Evolutionary conservation across 2,329 filamentous ascomycete species (phyloP).

Genomic region (Lojkania enalia): DNA sequence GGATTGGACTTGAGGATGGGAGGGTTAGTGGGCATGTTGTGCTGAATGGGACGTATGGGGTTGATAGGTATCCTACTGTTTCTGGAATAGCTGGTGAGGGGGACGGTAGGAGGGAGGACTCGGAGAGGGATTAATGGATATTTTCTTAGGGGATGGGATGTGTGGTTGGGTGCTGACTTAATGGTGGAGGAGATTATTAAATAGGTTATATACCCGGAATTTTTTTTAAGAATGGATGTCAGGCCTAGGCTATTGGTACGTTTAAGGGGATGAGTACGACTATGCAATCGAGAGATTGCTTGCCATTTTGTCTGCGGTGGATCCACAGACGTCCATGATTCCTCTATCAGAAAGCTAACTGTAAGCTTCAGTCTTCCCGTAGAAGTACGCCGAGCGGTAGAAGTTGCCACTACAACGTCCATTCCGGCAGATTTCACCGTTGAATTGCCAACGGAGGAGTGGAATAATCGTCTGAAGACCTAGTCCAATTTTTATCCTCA

Average conservation of each 20-base stretch:
- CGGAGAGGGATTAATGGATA: no score
- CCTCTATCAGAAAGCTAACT: neutral
- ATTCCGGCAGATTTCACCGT: neutral
- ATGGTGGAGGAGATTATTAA: no score
- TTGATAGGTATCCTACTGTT: slow-evolving; percentile 54
- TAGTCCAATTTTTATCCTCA: neutral
- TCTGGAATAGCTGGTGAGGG: neutral
- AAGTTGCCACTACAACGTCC: neutral
- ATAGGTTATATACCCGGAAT: no score
- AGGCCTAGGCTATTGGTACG: no score
- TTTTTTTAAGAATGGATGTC: no score
- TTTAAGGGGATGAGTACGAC: no score
- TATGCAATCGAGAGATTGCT: neutral
- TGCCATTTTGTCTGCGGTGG: neutral
- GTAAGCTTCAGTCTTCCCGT: neutral
- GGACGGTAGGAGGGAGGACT: no score
- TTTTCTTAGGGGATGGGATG: no score
- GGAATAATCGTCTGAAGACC: neutral
- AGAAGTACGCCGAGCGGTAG: neutral
- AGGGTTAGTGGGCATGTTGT: slow-evolving; percentile 55
- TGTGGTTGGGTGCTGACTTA: no score
- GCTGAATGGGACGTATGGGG: slow-evolving; percentile 63
- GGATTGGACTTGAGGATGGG: slow-evolving; percentile 63
- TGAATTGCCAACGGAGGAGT: neutral
- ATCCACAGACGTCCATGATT: neutral